phyloP scores from a whole-genome alignment of 176 grass and related monocot species.

The Elaeis guineensis region DNA sequence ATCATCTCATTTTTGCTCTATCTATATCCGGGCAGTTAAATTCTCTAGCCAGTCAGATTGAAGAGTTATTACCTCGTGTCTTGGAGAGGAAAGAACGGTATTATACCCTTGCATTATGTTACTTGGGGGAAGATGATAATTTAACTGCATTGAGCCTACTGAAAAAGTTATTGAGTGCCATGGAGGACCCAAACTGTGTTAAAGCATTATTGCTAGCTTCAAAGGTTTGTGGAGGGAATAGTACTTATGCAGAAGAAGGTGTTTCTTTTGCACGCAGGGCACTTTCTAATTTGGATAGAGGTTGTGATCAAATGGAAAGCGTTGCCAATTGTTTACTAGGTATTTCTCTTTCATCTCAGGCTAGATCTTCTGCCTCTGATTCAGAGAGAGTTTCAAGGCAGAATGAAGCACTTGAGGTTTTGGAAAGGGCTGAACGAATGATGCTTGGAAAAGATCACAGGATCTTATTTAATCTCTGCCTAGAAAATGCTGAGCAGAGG shows the following conservation, averaged over 20 bases:
- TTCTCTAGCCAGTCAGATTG: constrained; percentile 57
- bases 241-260: constrained; percentile 41
- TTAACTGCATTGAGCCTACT: constrained; percentile 61
- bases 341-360: constrained; percentile 61
- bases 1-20: constrained; percentile 84
- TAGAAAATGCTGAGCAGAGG: constrained; percentile 89
- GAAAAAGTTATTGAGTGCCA: constrained; percentile 49
- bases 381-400: constrained; percentile 59
- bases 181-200: constrained; percentile 55
- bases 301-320: constrained; percentile 38
- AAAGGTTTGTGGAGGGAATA: constrained; percentile 53
- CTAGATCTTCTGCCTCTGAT: constrained; percentile 67
- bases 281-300: constrained; percentile 33
- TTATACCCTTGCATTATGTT: constrained; percentile 86
- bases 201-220: constrained; percentile 80
- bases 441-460: constrained; percentile 48
- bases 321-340: constrained; percentile 60
- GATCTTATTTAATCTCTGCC: constrained; percentile 54
- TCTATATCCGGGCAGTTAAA: constrained; percentile 60
- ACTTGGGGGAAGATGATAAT: constrained; percentile 75
- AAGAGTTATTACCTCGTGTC: constrained; percentile 61
- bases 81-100: constrained; percentile 60
- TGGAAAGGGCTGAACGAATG: constrained; percentile 61
- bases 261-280: constrained; percentile 61
- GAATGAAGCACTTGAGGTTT: constrained; percentile 54